Conservation (phyloP, 306 rosid species). For the Alnus rubra region DNA sequence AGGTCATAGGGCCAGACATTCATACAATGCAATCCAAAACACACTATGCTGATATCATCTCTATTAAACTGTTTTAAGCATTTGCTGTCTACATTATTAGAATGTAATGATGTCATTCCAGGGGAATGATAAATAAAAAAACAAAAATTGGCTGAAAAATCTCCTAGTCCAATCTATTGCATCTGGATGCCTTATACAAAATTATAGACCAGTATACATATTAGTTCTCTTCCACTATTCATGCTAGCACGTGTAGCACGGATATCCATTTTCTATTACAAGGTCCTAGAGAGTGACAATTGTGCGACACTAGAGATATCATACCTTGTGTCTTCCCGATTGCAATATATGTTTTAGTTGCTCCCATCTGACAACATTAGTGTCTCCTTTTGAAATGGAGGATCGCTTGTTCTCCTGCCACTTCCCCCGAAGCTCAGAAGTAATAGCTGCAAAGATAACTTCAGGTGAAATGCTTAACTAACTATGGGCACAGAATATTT, state of each 20-base stretch:
- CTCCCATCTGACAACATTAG: conserved; percentile 76
- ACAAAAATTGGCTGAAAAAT: neutral
- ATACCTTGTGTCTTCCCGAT: conserved; percentile 77
- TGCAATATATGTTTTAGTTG: conserved; percentile 72
- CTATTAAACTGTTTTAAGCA: neutral
- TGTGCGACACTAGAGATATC: neutral
- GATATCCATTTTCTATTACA: neutral
- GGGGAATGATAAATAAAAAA: neutral
- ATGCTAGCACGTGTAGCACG: neutral
- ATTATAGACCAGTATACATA: neutral
- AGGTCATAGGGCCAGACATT: neutral
- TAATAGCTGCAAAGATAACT: conserved; percentile 62
- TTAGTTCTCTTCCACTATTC: neutral
- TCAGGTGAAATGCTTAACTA: conserved; percentile 10
- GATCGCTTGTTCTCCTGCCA: conserved; percentile 76
- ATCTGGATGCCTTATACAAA: neutral
- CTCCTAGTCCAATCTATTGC: neutral
- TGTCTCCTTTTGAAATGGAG: conserved; percentile 62
- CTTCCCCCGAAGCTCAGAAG: conserved; percentile 81
- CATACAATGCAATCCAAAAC: neutral
- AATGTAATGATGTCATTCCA: neutral
- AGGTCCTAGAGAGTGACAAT: neutral
- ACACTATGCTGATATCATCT: neutral
- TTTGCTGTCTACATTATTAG: neutral
- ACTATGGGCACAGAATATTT: neutral